Evolutionary conservation across 2,329 filamentous ascomycete species (phyloP).

Genomic region (Botrytis elliptica): DNA sequence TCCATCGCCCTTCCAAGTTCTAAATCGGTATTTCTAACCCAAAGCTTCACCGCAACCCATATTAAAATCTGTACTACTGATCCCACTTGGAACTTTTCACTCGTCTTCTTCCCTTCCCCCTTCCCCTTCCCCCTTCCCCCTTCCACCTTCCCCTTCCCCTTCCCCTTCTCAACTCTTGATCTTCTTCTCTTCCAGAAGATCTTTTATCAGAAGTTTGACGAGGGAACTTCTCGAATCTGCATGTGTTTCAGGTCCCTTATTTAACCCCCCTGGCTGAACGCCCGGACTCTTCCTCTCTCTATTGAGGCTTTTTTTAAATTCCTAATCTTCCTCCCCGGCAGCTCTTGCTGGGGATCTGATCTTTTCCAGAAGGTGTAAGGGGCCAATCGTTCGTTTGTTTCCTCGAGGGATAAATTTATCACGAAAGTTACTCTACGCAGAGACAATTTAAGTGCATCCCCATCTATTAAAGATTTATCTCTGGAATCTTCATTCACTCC

Average conservation of each 20-base stretch:
- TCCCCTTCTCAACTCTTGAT: not conserved
- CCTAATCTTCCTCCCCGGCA: constrained; percentile 4
- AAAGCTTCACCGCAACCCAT: constrained; percentile 13
- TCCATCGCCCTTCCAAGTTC: not conserved
- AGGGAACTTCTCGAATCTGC: constrained; percentile 15
- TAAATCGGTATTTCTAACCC: not conserved
- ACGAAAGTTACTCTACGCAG: not conserved
- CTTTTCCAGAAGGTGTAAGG: constrained; percentile 3
- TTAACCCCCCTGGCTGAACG: constrained; percentile 16
- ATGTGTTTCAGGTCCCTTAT: constrained; percentile 20
- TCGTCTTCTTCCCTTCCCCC: not conserved
- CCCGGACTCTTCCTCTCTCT: constrained; percentile 20
- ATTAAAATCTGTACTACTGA: constrained; percentile 10
- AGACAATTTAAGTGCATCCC: not conserved
- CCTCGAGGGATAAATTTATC: constrained; percentile 9
- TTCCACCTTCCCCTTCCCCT: not conserved
- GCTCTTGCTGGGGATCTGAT: not conserved
- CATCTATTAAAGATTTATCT: not conserved
- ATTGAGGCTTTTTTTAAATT: constrained; percentile 1
- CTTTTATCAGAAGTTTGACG: not conserved
- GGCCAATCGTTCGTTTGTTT: constrained; percentile 16
- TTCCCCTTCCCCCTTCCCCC: not conserved
- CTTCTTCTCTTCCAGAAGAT: not conserved
- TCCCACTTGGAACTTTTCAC: not conserved
- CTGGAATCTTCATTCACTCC: not conserved